phyloP scores from a whole-genome alignment of 345 rosid genomes.

The Jatropha curcas region DNA sequence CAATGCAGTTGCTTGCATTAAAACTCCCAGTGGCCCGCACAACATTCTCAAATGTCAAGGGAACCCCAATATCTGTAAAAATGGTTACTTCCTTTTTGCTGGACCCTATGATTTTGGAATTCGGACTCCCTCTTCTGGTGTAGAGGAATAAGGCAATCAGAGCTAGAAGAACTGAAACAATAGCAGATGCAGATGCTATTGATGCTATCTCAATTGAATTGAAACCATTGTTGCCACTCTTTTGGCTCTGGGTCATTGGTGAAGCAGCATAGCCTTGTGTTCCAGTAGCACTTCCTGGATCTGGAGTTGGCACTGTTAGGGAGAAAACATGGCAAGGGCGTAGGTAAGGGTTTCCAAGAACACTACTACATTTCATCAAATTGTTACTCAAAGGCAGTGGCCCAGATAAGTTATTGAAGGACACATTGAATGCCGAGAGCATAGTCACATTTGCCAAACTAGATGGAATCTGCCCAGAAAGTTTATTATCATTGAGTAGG shows the following conservation, averaged over 20 bases:
- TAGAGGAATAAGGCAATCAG: constrained; percentile 48
- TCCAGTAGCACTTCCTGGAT: constrained; percentile 17
- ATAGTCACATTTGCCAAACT: constrained; percentile 45
- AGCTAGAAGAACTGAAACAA: constrained; percentile 53
- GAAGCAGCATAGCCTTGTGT: constrained; percentile 25
- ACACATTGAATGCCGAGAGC: constrained; percentile 55
- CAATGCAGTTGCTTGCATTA: constrained; percentile 52
- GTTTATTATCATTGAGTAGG: constrained; percentile 56
- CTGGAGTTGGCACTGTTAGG: constrained; percentile 42
- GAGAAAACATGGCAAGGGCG: constrained; percentile 44
- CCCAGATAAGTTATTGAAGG: constrained; percentile 64
- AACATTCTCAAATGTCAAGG: constrained; percentile 51
- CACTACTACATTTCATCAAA: constrained; percentile 45
- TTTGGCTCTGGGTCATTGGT: constrained; percentile 22
- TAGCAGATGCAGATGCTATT: constrained; percentile 57
- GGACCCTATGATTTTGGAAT: constrained; percentile 36
- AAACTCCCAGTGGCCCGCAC: constrained; percentile 58
- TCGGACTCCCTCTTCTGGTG: constrained; percentile 41
- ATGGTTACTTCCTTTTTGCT: constrained; percentile 44
- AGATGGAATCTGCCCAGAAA: constrained; percentile 60
- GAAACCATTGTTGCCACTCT: constrained; percentile 23
- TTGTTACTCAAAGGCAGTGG: constrained; percentile 46
- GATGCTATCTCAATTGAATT: constrained; percentile 63
- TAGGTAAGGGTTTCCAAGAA: constrained; percentile 56
- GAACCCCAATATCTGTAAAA: constrained; percentile 43